Conservation (phyloP, 768 basidiomycete genomes). For the Suillus clintonianus region DNA sequence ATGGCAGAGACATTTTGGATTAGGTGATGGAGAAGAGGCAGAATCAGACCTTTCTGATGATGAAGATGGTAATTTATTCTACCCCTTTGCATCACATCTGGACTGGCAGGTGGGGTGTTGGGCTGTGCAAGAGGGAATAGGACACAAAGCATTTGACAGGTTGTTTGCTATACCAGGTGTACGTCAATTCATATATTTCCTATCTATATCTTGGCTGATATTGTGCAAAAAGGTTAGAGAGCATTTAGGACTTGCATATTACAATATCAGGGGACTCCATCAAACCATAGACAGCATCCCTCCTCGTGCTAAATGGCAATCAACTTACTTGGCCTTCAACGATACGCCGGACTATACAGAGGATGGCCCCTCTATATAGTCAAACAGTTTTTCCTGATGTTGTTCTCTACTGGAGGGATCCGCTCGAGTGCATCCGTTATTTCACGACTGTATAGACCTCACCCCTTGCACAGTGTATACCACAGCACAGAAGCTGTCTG, state of each 20-base stretch:
- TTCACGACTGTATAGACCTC: too few species aligned
- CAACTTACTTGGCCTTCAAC: background rate
- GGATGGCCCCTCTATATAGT: too few species aligned
- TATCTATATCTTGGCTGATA: too few species aligned
- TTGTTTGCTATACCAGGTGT: constrained; percentile 5
- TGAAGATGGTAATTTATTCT: constrained; percentile 2
- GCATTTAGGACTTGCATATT: background rate
- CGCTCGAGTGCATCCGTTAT: too few species aligned
- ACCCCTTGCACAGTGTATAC: too few species aligned
- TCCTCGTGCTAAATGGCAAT: background rate
- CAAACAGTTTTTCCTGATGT: too few species aligned
- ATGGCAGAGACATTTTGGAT: background rate
- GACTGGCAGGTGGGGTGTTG: constrained; percentile 6
- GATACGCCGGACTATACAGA: background rate
- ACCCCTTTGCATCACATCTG: background rate
- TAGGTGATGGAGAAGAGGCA: background rate
- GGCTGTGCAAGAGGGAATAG: constrained; percentile 7
- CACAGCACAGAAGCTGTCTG: too few species aligned
- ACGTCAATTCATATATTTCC: too few species aligned
- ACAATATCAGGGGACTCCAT: constrained; percentile 3
- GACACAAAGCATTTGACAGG: constrained; percentile 6
- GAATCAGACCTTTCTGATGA: background rate
- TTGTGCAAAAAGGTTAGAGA: too few species aligned
- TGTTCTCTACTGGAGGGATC: too few species aligned
- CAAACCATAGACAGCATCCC: constrained; percentile 2